Base-by-base conservation (phyloP, 768 basidiomycete genomes). In the Amylocystis lapponica region DNA sequence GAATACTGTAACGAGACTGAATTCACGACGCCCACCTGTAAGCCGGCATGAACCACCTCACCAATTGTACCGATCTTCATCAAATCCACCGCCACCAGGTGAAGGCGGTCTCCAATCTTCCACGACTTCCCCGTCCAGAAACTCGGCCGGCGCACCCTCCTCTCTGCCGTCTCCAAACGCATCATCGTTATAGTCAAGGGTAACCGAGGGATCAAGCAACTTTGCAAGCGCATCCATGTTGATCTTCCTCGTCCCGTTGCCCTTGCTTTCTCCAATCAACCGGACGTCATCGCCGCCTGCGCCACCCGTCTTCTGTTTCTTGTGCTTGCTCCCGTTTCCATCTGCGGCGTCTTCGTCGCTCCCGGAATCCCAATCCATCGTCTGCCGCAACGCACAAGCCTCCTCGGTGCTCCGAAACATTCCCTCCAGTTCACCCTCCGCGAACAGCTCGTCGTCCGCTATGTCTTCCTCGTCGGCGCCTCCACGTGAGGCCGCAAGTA, bases 371-470 rank as follows among this genome's bases (percentile, higher is more conserved):
- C 69, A 73, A 13, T 63, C 63, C 34, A 70, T 56, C 22, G 60
- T 53, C 22, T 56, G 53, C 33, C 57, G 55, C 46, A 85, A 57
- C 2, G 65, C 61, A 39, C 66, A 63, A 13, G 67, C 67, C 57
- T 88, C 82, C 17, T 67, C 71, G 25, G 75, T 66, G 35, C 53
- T 64, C 43, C 87, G 65, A 17, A 86, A 50, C 22, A 86, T 41
- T 16, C 65, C 70, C 41, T 87, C 85, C 21, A 85, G 58, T 58
- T 90, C 87, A 3, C 78, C 82, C 23, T 76, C 71, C 3, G 63
- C 72, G 46, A 90, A 86, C 19, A 90, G 64, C 45, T 89, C 87
- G 7, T 86, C 80, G 47, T 91, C 87, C 2, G 53, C 48, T 16
- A 90, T 76, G 17, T 70, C 62, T 19, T 66, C 65, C 27, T 61